Conservation (phyloP, 2,329 filamentous ascomycete species). For the Pseudocercospora pini-densiflorae region DNA sequence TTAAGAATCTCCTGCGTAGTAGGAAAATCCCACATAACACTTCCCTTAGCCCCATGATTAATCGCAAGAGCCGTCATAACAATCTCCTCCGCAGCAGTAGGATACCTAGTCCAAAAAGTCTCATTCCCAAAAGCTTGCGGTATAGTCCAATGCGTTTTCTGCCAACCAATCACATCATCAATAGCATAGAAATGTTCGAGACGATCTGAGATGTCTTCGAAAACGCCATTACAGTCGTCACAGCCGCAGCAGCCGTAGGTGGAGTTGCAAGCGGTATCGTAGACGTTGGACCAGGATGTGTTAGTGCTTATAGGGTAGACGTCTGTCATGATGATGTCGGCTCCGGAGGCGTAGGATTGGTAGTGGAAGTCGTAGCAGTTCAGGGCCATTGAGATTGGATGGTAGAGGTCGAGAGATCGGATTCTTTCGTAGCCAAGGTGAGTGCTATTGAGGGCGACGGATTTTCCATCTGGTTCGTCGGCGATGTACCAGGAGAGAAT, state of each 20-base stretch:
- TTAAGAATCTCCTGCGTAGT: constrained; percentile 44
- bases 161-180: constrained; percentile 45
- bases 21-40: constrained; percentile 56
- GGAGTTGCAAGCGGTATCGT: constrained; percentile 60
- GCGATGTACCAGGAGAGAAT: constrained; percentile 54
- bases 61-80: constrained; percentile 53
- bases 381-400: constrained; percentile 62
- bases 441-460: constrained; percentile 57
- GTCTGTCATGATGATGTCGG: constrained; percentile 64
- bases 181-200: constrained; percentile 49
- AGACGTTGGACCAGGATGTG: constrained; percentile 56
- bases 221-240: constrained; percentile 59
- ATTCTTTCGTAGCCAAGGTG: constrained; percentile 50
- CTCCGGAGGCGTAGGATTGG: constrained; percentile 56
- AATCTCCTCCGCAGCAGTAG: constrained; percentile 49
- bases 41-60: constrained; percentile 56
- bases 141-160: constrained; percentile 54
- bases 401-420: constrained; percentile 60
- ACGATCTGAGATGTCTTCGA: constrained; percentile 57
- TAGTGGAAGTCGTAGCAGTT: constrained; percentile 68
- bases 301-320: constrained; percentile 64
- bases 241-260: constrained; percentile 68
- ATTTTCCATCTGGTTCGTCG: constrained; percentile 61
- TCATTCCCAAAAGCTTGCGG: constrained; percentile 55
- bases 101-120: constrained; percentile 48